Base-by-base conservation (phyloP, 495 filamentous ascomycete species). In the Parathielavia hyrcaniae region DNA sequence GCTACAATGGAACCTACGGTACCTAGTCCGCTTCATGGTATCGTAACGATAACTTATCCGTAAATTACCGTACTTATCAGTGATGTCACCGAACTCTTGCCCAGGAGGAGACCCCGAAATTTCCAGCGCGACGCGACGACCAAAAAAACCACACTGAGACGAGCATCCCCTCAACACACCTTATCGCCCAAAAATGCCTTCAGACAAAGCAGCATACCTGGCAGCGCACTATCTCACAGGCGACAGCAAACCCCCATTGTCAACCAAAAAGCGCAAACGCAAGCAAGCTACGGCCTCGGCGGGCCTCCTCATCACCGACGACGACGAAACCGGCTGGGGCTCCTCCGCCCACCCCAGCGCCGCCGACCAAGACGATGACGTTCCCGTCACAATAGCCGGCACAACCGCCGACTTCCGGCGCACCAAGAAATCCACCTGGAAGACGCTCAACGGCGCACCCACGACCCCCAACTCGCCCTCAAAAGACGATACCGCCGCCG, bases 221-320 rank as follows among this genome's bases (percentile, higher is more conserved):
- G 91, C 93, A 53, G 87, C 91, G 62, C 95, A 91, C 72, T 99
- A 99, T 74, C 85, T 99, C 5, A 87, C 73, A 36, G 71, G 89
- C 34, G 89, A 92, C 69, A 74, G 83, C 43, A 83, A 85, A 47
- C 77, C 86, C 17, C 86, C 60, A 16, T 51, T 51, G 0, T 41
- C 51, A 1, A 56, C 87, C 68, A 90, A 91, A 67, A 87, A 85
- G 67, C 91, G 89, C 74, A 96, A 95, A 77, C 84, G 87, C 61
- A 93, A 93, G 68, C 70, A 82, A 55, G 77, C 81, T 62, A 71
- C 81, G 62, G 71, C 76, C 59, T 71, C 73, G n/a, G 68, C 69
- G 30, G 89, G 90, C 57, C 85, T 97, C 19, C 84, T 90, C 57
- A 96, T 97, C 63, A 86, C 87, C 63, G 91, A 97, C 74, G 91